Conservation (phyloP, 306 rosid genomes). For the Ochetophila trinervis region DNA sequence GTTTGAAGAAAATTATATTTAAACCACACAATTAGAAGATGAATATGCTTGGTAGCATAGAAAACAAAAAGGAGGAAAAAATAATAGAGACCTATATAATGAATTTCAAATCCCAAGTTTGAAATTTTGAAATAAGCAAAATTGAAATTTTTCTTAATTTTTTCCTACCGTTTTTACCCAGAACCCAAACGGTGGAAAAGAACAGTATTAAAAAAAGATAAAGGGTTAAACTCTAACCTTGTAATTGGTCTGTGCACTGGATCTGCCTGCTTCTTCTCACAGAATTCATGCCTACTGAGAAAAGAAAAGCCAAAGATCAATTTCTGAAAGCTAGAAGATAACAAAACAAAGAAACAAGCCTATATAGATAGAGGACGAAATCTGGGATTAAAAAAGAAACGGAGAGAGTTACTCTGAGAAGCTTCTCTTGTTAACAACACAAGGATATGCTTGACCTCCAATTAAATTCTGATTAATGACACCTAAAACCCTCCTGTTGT, state of each 20-base stretch:
- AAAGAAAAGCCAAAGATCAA: neutral
- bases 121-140: no score
- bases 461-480: slow-evolving; percentile 58
- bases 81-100: neutral
- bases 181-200: neutral
- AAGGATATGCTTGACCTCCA: slow-evolving; percentile 58
- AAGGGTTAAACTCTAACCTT: slow-evolving; percentile 44
- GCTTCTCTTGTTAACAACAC: slow-evolving; percentile 82
- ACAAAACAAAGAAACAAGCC: neutral
- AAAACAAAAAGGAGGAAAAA: neutral
- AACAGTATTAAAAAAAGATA: neutral
- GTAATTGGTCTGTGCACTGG: slow-evolving; percentile 88
- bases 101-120: neutral
- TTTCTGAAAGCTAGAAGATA: neutral
- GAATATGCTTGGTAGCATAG: neutral
- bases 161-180: no score
- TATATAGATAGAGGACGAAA: slow-evolving; percentile 1
- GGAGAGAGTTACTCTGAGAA: slow-evolving; percentile 54
- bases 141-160: no score
- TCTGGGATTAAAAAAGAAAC: neutral
- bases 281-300: slow-evolving; percentile 53
- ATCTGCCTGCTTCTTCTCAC: slow-evolving; percentile 87
- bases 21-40: slow-evolving; percentile 2
- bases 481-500: slow-evolving; percentile 70
- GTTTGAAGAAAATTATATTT: slow-evolving; percentile 11